phyloP scores from a whole-genome alignment of 768 basidiomycete species.

The Suillus subalutaceus region DNA sequence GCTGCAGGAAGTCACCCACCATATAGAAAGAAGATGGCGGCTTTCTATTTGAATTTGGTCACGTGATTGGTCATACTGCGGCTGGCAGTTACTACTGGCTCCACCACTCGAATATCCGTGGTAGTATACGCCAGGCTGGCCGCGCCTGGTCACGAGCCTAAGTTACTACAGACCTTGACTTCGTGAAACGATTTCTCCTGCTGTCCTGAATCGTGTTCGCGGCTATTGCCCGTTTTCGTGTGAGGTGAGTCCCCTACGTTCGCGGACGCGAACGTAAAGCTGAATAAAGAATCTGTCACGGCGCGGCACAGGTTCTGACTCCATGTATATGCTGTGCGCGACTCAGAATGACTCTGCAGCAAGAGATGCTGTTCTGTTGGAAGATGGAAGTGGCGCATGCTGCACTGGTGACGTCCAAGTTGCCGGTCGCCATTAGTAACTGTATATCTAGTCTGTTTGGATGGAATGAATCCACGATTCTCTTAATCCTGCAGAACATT shows the following conservation, averaged over 20 bases:
- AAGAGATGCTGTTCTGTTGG: not conserved
- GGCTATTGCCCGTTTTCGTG: not conserved
- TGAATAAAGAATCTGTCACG: not conserved
- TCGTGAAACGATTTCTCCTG: too few species aligned
- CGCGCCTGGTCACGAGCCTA: too few species aligned
- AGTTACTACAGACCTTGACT: too few species aligned
- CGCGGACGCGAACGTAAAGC: not conserved
- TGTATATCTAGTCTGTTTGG: not conserved
- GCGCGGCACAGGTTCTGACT: not conserved
- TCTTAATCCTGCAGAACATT: not conserved
- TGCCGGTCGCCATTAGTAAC: not conserved
- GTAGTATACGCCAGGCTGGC: too few species aligned
- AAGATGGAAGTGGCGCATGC: not conserved
- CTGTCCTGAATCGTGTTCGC: not conserved
- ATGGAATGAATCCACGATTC: not conserved
- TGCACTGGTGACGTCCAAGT: too few species aligned
- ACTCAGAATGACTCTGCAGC: not conserved
- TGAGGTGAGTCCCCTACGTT: not conserved
- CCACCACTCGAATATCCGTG: too few species aligned
- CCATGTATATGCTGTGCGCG: not conserved
- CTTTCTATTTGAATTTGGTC: too few species aligned
- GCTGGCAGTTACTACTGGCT: too few species aligned
- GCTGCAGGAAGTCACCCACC: too few species aligned
- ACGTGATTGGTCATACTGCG: too few species aligned
- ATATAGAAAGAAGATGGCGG: too few species aligned